Conservation (phyloP, 768 basidiomycete genomes). For the Plicaturopsis crispa region DNA sequence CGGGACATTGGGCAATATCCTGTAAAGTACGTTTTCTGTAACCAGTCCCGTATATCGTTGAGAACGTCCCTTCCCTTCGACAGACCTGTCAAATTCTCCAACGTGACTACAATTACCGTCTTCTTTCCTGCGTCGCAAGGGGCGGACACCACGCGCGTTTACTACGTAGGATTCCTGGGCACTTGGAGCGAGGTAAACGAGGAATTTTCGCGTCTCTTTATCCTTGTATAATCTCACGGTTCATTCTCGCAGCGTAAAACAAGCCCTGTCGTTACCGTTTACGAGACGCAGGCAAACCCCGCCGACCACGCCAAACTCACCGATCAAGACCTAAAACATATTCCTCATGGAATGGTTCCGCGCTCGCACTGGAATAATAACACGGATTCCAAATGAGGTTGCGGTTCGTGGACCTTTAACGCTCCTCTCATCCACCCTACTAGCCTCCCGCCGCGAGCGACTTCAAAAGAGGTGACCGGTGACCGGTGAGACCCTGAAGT, state of each 20-base stretch:
- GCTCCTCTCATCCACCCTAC: too few species aligned
- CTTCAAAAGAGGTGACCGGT: not conserved
- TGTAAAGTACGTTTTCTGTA: conserved; percentile 50
- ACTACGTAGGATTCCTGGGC: conserved; percentile 83
- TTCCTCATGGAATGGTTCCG: too few species aligned
- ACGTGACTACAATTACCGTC: conserved; percentile 72
- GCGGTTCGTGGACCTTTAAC: too few species aligned
- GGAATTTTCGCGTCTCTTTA: not conserved
- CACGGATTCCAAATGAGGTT: too few species aligned
- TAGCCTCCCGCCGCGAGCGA: too few species aligned
- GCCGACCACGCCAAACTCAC: conserved; percentile 89
- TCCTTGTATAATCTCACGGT: conserved; percentile 1
- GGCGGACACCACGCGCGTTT: conserved; percentile 67
- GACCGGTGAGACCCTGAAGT: conserved; percentile 8
- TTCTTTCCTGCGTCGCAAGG: conserved; percentile 79
- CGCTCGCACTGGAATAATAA: too few species aligned
- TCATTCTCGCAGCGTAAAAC: conserved; percentile 52
- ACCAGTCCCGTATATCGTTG: not conserved
- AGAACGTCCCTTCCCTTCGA: not conserved
- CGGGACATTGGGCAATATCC: conserved; percentile 81
- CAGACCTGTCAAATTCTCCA: conserved; percentile 83
- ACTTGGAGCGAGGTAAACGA: conserved; percentile 65
- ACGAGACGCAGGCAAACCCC: conserved; percentile 80
- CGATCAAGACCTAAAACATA: too few species aligned
- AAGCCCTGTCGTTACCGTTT: conserved; percentile 77